A percentile compares a stretch with the other conserved stretches of the same genome.
Conservation (phyloP, 2,329 filamentous ascomycete genomes). For the Aspergillus cejpii region DNA sequence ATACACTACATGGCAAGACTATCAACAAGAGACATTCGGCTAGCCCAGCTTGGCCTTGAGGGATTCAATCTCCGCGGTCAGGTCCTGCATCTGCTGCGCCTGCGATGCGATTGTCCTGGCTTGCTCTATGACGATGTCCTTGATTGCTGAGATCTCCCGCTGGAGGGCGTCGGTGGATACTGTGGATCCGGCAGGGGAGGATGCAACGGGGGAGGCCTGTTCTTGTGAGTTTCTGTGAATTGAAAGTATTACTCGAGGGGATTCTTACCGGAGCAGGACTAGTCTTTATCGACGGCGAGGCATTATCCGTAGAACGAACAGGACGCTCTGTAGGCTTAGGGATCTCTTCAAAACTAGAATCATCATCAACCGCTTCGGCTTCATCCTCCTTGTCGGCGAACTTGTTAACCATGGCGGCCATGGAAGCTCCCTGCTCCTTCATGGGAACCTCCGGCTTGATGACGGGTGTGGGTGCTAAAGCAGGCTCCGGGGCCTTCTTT, state of each 20-base stretch:
- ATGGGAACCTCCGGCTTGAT: conserved; percentile 59
- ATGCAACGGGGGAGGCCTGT: conserved; percentile 13
- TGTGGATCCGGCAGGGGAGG: conserved; percentile 12
- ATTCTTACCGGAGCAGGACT: conserved; percentile 23
- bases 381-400: conserved; percentile 71
- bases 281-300: conserved; percentile 24
- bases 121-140: conserved; percentile 67
- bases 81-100: conserved; percentile 63
- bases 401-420: conserved; percentile 76
- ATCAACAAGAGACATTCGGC: conserved; percentile 4
- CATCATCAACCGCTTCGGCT: conserved; percentile 52
- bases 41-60: conserved; percentile 68
- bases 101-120: conserved; percentile 71
- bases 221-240: conserved; percentile 2
- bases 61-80: conserved; percentile 68
- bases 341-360: conserved; percentile 82
- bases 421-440: conserved; percentile 79
- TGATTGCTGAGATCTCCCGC: conserved; percentile 67
- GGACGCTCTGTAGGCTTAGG: conserved; percentile 64
- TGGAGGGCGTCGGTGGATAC: conserved; percentile 50
- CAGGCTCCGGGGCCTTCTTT: conserved; percentile 24
- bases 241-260: neutral
- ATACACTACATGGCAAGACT: neutral
- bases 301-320: conserved; percentile 24
- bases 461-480: conserved; percentile 30